Evolutionary conservation across 2,329 filamentous ascomycete genomes (phyloP), one percentile per base, ranked within the genome.

Genomic region (Claviceps digitariae): DNA sequence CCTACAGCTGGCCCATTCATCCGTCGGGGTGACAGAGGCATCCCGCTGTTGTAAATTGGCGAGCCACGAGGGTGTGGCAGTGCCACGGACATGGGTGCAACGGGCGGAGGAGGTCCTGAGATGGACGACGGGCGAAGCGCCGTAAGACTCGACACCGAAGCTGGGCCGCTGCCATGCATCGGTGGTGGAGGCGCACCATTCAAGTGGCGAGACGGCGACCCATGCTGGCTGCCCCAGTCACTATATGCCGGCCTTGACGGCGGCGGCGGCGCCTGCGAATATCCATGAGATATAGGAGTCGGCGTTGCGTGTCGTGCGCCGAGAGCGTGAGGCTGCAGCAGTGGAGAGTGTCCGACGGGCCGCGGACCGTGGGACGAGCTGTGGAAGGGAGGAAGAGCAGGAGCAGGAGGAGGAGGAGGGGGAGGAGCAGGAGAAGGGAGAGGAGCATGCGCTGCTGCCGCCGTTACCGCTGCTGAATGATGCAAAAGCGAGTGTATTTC

Each of bases 161-260:
- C 54, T 5, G 65, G 61, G 10, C 61, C 60, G 10, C 54, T 58
- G 50, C 61, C 60, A 41, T 66, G 65, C 49, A 68, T 60, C n/a
- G 62, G 56, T 15, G 67, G 66, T 15, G 68, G 66, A 36, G 63
- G 64, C 13, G 63, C 75, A 38, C 76, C 74, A 59, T 79, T 82
- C 47, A 78, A 61, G 44, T 77, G 72, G 52, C 73, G 72, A 29
- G 72, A 63, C 38, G 72, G 67, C 3, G 77, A 70, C 40, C 72
- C 71, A 55, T 76, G 74, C 51, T 75, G 74, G 36, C 74, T 73
- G 29, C 74, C 72, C 74, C 79, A 81, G 54, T 76, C 75, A 44
- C 63, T 64, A 61, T 70, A 68, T 27, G 60, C 55, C 41, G 55
- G 52, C 41, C 57, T 58, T 50, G 60, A 58, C 23, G 62, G 55